phyloP scores from a whole-genome alignment of 495 filamentous ascomycete species.

The Hypoxylon lienhwacheense region DNA sequence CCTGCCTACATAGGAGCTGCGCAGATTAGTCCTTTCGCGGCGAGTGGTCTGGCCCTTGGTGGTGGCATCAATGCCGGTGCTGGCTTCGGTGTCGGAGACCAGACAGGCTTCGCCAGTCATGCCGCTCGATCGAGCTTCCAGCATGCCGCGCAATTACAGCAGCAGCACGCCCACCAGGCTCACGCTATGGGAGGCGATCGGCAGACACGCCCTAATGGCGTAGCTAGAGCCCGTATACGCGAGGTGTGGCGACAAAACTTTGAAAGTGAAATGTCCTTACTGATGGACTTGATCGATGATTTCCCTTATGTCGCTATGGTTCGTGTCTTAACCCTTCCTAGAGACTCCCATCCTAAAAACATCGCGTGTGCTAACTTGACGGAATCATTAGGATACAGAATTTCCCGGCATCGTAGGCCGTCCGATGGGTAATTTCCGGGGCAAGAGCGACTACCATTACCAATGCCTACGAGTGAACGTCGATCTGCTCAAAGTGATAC shows the following conservation, averaged over 20 bases:
- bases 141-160: slow-evolving; percentile 73
- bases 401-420: slow-evolving; percentile 95
- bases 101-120: slow-evolving; percentile 84
- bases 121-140: slow-evolving; percentile 85
- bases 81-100: slow-evolving; percentile 63
- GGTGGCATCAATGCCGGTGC: slow-evolving; percentile 48
- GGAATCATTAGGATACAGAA: slow-evolving; percentile 79
- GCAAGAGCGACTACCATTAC: slow-evolving; percentile 97
- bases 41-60: slow-evolving; percentile 63
- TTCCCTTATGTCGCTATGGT: slow-evolving; percentile 98
- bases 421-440: slow-evolving; percentile 89
- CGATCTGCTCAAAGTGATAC: slow-evolving; percentile 94
- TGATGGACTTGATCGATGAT: slow-evolving; percentile 79
- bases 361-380: slow-evolving; percentile 29
- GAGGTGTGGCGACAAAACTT: slow-evolving; percentile 95
- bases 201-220: slow-evolving; percentile 40
- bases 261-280: slow-evolving; percentile 79
- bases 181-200: slow-evolving; percentile 54
- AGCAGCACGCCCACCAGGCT: slow-evolving; percentile 54
- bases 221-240: slow-evolving; percentile 74
- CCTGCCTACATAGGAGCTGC: slow-evolving; percentile 54
- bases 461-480: slow-evolving; percentile 97
- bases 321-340: slow-evolving; percentile 28
- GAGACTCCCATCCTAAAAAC: background rate
- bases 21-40: slow-evolving; percentile 68